A percentile compares a stretch with the other conserved stretches of the same genome.
Evolutionary conservation across 202 grass and related monocot genomes (phyloP).

Genomic region (Panicum virgatum): DNA sequence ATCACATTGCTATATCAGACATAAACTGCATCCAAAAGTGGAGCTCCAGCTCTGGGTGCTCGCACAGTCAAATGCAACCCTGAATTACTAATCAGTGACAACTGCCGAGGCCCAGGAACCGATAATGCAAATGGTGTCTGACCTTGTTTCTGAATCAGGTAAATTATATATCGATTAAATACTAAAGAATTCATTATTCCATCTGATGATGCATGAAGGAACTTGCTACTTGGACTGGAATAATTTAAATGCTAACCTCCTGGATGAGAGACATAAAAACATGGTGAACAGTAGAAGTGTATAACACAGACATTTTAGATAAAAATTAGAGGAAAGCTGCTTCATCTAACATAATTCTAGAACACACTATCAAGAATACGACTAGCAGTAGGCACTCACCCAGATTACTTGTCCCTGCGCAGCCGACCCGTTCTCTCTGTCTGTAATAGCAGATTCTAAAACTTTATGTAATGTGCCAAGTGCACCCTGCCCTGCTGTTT

Average conservation of each 20-base stretch:
- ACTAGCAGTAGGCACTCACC: conserved; percentile 61
- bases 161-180: conserved; percentile 9
- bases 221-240: conserved; percentile 2
- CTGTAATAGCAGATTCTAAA: conserved; percentile 60
- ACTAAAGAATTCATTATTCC: neutral
- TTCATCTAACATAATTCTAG: conserved; percentile 10
- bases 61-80: neutral
- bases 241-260: conserved; percentile 16
- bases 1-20: neutral
- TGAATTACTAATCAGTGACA: conserved; percentile 3
- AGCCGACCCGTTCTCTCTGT: conserved; percentile 51
- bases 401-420: conserved; percentile 69
- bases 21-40: conserved; percentile 13
- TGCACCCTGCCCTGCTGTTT: conserved; percentile 83
- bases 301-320: neutral
- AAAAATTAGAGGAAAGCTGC: neutral
- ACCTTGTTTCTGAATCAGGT: neutral
- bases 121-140: neutral
- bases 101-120: neutral
- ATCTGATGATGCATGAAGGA: conserved; percentile 9
- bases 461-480: conserved; percentile 67
- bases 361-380: conserved; percentile 11
- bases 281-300: neutral
- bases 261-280: neutral
- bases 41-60: neutral